phyloP scores from a whole-genome alignment of 2,329 filamentous ascomycete species.

The Stemphylium beticola region DNA sequence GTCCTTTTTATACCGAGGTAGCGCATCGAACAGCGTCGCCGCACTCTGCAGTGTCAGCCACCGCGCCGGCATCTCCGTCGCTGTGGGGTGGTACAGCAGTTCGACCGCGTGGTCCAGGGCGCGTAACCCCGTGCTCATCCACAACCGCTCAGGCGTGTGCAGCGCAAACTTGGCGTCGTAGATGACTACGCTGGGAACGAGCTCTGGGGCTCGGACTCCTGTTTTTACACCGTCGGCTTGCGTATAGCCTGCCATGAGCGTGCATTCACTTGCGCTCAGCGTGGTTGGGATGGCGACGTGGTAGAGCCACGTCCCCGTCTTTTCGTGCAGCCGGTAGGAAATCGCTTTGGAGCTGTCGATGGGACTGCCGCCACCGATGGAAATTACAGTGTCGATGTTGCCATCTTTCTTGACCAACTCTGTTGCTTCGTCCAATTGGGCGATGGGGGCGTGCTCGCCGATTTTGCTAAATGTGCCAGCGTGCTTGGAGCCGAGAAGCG shows the following conservation, averaged over 20 bases:
- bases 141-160: conserved; percentile 59
- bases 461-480: conserved; percentile 63
- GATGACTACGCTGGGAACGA: conserved; percentile 57
- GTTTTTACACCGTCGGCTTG: conserved; percentile 58
- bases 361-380: conserved; percentile 61
- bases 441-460: conserved; percentile 62
- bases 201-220: conserved; percentile 50
- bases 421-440: conserved; percentile 60
- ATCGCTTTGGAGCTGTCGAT: conserved; percentile 58
- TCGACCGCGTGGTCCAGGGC: conserved; percentile 65
- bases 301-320: conserved; percentile 43
- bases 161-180: conserved; percentile 61
- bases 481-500: conserved; percentile 54
- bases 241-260: conserved; percentile 60
- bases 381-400: conserved; percentile 61
- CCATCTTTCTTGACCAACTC: conserved; percentile 53
- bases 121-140: conserved; percentile 59
- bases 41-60: conserved; percentile 55
- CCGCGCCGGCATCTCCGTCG: conserved; percentile 59
- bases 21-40: conserved; percentile 54
- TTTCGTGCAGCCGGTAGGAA: conserved; percentile 42
- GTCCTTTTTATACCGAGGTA: conserved; percentile 56
- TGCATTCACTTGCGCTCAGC: conserved; percentile 61
- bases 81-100: conserved; percentile 59
- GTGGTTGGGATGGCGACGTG: conserved; percentile 51